Evolutionary conservation across 768 basidiomycete species (phyloP).

Genomic region (Tremella mesenterica): DNA sequence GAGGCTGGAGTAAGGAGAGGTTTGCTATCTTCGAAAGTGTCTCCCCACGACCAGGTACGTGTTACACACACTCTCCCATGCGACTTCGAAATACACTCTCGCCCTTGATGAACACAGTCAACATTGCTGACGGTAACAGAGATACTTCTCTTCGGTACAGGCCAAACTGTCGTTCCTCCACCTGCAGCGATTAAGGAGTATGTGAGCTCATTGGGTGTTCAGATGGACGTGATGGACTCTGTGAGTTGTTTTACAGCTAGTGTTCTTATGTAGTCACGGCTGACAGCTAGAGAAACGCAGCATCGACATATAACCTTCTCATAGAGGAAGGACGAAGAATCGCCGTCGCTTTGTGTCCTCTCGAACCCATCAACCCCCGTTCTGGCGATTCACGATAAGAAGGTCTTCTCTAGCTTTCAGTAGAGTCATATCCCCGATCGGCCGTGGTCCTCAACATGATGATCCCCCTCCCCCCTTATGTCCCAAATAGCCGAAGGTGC

Average conservation of each 20-base stretch:
- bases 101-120: slow-evolving; percentile 3
- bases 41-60: slow-evolving; percentile 74
- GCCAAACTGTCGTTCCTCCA: slow-evolving; percentile 59
- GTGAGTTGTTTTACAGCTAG: slow-evolving; percentile 48
- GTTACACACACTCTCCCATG: not conserved
- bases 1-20: slow-evolving; percentile 62
- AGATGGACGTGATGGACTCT: slow-evolving; percentile 81
- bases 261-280: not conserved
- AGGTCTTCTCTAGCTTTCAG: no score
- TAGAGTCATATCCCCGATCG: no score
- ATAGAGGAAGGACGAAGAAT: slow-evolving; percentile 88
- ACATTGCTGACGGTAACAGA: slow-evolving; percentile 50
- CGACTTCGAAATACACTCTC: not conserved
- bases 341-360: slow-evolving; percentile 78
- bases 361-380: slow-evolving; percentile 34
- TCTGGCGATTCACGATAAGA: slow-evolving; percentile 9
- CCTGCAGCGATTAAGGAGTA: slow-evolving; percentile 61
- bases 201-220: slow-evolving; percentile 68
- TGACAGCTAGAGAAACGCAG: slow-evolving; percentile 64
- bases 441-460: no score
- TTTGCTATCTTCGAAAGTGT: slow-evolving; percentile 75
- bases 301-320: slow-evolving; percentile 88
- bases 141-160: slow-evolving; percentile 82
- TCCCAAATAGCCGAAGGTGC: no score
- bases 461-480: no score